These are phyloP conservation scores for Podila minutissima DNA, from an alignment of 192 early-diverging fungal species.

Conservation along the genomic window DNA sequence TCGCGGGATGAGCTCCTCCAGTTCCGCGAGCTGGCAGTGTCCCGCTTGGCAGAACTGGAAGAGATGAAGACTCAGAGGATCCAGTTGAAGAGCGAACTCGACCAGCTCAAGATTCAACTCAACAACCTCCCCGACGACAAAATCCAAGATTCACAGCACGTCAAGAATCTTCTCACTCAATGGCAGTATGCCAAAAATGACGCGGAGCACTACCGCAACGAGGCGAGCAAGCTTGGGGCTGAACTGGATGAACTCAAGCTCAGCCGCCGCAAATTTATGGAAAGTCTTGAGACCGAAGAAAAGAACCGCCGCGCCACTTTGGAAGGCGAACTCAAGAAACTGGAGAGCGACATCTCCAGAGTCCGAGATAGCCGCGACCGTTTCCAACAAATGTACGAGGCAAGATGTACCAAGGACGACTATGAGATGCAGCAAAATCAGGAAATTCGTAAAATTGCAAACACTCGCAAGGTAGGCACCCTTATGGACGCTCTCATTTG, in stretches of 20 bases:
- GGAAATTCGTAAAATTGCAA: slow-evolving; percentile 58
- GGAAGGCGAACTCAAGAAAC: slow-evolving; percentile 43
- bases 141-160: slow-evolving; percentile 28
- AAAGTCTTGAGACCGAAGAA: slow-evolving; percentile 34
- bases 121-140: slow-evolving; percentile 38
- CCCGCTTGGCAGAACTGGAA: slow-evolving; percentile 30
- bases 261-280: slow-evolving; percentile 37
- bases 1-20: slow-evolving; percentile 39
- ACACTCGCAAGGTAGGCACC: slow-evolving; percentile 50
- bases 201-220: slow-evolving; percentile 29
- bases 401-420: slow-evolving; percentile 50
- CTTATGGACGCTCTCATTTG: no score
- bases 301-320: slow-evolving; percentile 28
- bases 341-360: slow-evolving; percentile 40
- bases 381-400: slow-evolving; percentile 49
- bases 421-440: slow-evolving; percentile 54
- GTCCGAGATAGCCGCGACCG: slow-evolving; percentile 44
- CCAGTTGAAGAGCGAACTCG: slow-evolving; percentile 29
- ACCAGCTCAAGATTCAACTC: slow-evolving; percentile 27
- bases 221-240: slow-evolving; percentile 7
- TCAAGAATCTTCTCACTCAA: slow-evolving; percentile 24
- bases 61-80: slow-evolving; percentile 35
- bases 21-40: slow-evolving; percentile 32
- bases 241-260: slow-evolving; percentile 42
- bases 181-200: slow-evolving; percentile 39